Evolutionary conservation across 345 rosid species (phyloP).

Genomic region (Arabidopsis arenosa): DNA sequence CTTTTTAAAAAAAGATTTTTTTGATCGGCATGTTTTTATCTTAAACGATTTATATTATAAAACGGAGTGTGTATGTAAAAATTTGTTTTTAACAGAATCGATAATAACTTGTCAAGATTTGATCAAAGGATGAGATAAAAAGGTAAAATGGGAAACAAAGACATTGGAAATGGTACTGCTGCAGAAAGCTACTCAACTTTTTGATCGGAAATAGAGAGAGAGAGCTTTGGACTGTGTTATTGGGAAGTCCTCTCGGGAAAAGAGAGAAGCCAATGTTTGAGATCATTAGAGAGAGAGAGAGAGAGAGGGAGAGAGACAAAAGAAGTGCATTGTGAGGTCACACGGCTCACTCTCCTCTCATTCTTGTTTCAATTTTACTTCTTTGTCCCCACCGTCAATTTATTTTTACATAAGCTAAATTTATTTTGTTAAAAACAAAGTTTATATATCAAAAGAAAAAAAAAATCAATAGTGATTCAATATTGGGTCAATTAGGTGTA

Average conservation of each 20-base stretch:
- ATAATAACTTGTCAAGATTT: neutral
- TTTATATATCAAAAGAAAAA: neutral
- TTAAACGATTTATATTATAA: too few relatives aligned
- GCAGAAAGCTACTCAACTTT: constrained; percentile 49
- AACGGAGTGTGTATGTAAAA: neutral
- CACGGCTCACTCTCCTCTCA: constrained; percentile 62
- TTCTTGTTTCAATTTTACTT: constrained; percentile 23
- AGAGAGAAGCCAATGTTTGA: constrained; percentile 36
- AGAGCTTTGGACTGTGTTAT: constrained; percentile 37
- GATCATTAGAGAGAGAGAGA: constrained; percentile 34
- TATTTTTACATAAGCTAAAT: neutral
- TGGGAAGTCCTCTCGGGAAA: constrained; percentile 45
- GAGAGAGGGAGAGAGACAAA: constrained; percentile 41
- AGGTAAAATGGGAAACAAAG: constrained; percentile 34
- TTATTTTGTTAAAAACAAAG: neutral
- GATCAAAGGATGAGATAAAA: constrained; percentile 16
- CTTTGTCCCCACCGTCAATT: constrained; percentile 5
- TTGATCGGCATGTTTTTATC: too few relatives aligned
- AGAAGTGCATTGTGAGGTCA: constrained; percentile 44
- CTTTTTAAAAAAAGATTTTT: too few relatives aligned
- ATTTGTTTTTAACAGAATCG: neutral
- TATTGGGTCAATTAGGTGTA: too few relatives aligned
- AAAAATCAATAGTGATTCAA: neutral
- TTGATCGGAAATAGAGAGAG: constrained; percentile 37
- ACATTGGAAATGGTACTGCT: constrained; percentile 42